Percentiles rank a stretch among this genome's conserved stretches.
Evolutionary conservation across 306 rosid genomes (phyloP).

Genomic region (Spatholobus suberectus): DNA sequence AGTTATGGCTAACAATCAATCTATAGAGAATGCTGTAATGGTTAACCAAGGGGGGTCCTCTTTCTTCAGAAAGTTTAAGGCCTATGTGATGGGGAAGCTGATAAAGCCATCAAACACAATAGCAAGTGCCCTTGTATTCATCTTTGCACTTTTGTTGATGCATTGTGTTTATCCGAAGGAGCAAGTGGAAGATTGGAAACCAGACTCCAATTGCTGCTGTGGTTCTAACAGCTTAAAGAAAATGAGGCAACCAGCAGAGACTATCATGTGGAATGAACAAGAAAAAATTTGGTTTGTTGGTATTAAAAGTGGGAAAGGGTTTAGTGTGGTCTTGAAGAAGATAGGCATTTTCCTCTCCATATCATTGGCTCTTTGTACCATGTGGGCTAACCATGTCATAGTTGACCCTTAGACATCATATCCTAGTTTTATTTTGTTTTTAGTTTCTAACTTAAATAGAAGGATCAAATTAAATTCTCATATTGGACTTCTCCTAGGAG

Average conservation of each 20-base stretch:
- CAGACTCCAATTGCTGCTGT: background rate
- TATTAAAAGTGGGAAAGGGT: slow-evolving; percentile 56
- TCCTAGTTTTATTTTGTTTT: slow-evolving; percentile 38
- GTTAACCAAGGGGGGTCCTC: slow-evolving; percentile 21
- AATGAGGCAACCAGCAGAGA: slow-evolving; percentile 33
- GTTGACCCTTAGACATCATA: slow-evolving; percentile 46
- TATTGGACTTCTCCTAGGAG: slow-evolving; percentile 48
- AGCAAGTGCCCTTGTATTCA: slow-evolving; percentile 47
- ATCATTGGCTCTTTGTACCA: slow-evolving; percentile 81
- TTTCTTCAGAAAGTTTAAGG: slow-evolving; percentile 43
- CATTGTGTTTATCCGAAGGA: slow-evolving; percentile 46
- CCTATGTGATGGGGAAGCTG: slow-evolving; percentile 36
- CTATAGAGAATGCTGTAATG: slow-evolving; percentile 36
- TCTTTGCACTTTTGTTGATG: slow-evolving; percentile 58
- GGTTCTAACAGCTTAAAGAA: slow-evolving; percentile 22
- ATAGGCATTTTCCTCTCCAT: slow-evolving; percentile 72
- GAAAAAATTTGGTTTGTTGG: slow-evolving; percentile 49
- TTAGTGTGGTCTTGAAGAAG: slow-evolving; percentile 66
- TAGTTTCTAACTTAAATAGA: slow-evolving; percentile 56
- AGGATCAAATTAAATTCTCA: slow-evolving; percentile 16
- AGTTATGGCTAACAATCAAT: slow-evolving; percentile 24
- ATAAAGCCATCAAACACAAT: slow-evolving; percentile 54
- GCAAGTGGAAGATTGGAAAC: slow-evolving; percentile 37
- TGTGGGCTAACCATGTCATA: slow-evolving; percentile 76
- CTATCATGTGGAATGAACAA: slow-evolving; percentile 28